A percentile compares a stretch with the other conserved stretches of the same genome.
Evolutionary conservation across 225 moss, liverwort and hornwort genomes (phyloP).

Genomic region (Polytrichum formosum): DNA sequence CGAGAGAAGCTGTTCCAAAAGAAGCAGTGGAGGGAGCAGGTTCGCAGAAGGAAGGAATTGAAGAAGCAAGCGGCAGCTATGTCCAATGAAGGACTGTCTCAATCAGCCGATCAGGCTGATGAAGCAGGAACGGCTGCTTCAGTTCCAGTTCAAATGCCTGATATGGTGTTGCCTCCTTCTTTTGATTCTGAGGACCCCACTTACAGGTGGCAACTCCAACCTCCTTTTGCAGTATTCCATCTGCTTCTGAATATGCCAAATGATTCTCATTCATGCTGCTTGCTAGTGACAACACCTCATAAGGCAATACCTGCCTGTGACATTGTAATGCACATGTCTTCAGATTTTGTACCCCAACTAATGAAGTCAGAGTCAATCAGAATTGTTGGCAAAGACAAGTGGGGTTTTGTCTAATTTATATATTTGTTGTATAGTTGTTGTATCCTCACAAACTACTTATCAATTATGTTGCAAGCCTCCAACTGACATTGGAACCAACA

Average conservation of each 20-base stretch:
- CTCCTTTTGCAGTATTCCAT: too few species aligned
- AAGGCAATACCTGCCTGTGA: background rate
- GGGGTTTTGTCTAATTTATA: too few species aligned
- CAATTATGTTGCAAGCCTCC: too few species aligned
- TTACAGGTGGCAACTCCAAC: slow-evolving; percentile 26
- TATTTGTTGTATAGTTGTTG: too few species aligned
- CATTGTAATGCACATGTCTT: background rate
- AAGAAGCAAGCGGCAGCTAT: slow-evolving; percentile 46
- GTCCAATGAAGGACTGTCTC: slow-evolving; percentile 43
- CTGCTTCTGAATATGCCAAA: too few species aligned
- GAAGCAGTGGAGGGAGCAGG: slow-evolving; percentile 54
- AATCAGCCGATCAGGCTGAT: slow-evolving; percentile 43
- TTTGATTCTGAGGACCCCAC: slow-evolving; percentile 58
- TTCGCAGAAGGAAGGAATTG: slow-evolving; percentile 48
- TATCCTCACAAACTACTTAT: too few species aligned
- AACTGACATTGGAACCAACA: too few species aligned
- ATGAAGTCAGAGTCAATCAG: too few species aligned
- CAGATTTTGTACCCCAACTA: too few species aligned
- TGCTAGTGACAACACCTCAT: background rate
- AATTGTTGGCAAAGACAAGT: too few species aligned
- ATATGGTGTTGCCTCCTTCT: slow-evolving; percentile 54
- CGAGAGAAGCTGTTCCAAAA: slow-evolving; percentile 56
- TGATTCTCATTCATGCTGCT: too few species aligned
- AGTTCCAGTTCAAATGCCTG: slow-evolving; percentile 59
- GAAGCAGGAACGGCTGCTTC: slow-evolving; percentile 54